Evolutionary conservation across 768 basidiomycete species (phyloP), one percentile per base, ranked within the genome.

Genomic region (Pleurotus tuber-regium): DNA sequence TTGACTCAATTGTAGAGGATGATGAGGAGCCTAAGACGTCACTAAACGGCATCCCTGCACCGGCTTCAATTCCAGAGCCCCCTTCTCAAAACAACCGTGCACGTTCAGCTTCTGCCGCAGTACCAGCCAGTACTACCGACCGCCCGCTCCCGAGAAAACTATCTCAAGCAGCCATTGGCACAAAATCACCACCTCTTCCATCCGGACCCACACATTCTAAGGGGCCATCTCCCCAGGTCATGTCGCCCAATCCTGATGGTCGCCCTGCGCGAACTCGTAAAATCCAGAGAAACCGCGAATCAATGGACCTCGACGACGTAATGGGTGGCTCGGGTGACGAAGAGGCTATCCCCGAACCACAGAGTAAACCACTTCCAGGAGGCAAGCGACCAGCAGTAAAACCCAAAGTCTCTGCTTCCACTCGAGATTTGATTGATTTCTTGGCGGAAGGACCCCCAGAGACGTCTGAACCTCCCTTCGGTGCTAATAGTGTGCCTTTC

Each of bases 241-340:
- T 8, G 18, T 19, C 29, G 12, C 50, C 39, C 18, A 30, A 43
- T 19, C 14, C 43, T 24, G 16, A 55, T 26, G 49, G 35, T 18
- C 35, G 30, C 53, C 80, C 82, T 7, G 64, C 67, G 53, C 75
- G 79, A 16, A 82, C 75, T 4, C 77, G 81, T 28, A 78, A 70
- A 56, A 61, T 78, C 33, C 79, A 75, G 52, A 75, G 70, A 33
- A 81, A 83, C 56, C 71, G 79, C 29, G 89, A 89, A 61, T 87
- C 86, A 2, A 57, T 89, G 54, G 84, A 90, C 63, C 60, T 90
- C 55, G 89, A 92, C 60, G 87, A 88, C 52, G 63, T 89, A 19
- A 83, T 89, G 84, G 80, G 73, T 33, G 82, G 75, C 19, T 86
- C 81, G 5, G 88, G 86, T 55, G 81, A 81, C 19, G 87, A 88